Percentiles rank a stretch among this genome's conserved stretches.
Evolutionary conservation across 768 basidiomycete genomes (phyloP).

Genomic region (Lactarius hatsudake): DNA sequence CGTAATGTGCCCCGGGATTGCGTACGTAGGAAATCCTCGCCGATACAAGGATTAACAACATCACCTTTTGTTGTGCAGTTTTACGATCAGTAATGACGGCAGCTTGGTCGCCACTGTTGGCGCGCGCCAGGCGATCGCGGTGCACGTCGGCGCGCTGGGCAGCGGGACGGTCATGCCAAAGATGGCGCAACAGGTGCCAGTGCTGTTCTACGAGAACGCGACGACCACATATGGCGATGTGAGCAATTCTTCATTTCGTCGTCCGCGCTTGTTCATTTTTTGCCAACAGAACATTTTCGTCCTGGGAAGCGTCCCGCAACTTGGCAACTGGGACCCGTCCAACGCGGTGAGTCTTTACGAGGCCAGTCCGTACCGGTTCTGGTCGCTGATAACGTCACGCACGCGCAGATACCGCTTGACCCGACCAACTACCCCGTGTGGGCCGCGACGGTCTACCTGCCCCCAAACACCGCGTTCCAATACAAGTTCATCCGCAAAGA

Average conservation of each 20-base stretch:
- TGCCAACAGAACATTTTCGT: slow-evolving; percentile 54
- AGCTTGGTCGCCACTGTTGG: slow-evolving; percentile 30
- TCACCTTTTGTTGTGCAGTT: slow-evolving; percentile 20
- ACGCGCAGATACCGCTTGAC: slow-evolving; percentile 48
- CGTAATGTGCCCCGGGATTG: slow-evolving; percentile 48
- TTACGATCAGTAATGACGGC: slow-evolving; percentile 18
- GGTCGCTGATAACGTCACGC: background rate
- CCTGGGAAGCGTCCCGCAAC: slow-evolving; percentile 52
- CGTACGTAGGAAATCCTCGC: slow-evolving; percentile 35
- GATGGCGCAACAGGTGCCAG: slow-evolving; percentile 7
- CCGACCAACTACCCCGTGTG: slow-evolving; percentile 53
- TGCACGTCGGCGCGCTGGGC: slow-evolving; percentile 27
- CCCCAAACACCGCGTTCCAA: slow-evolving; percentile 48
- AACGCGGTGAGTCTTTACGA: slow-evolving; percentile 40
- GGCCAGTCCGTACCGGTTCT: background rate
- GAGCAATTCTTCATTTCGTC: slow-evolving; percentile 3
- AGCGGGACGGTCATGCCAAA: background rate
- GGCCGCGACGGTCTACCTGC: slow-evolving; percentile 49
- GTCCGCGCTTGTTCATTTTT: background rate
- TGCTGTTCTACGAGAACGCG: slow-evolving; percentile 48
- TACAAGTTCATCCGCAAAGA: slow-evolving; percentile 64
- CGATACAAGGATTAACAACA: background rate
- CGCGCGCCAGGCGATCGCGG: slow-evolving; percentile 31
- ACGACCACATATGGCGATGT: slow-evolving; percentile 60
- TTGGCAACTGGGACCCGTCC: slow-evolving; percentile 50